Base-by-base conservation (phyloP, 2,329 filamentous ascomycete species). In the Ophiognomonia clavigignenti-juglandacearum region DNA sequence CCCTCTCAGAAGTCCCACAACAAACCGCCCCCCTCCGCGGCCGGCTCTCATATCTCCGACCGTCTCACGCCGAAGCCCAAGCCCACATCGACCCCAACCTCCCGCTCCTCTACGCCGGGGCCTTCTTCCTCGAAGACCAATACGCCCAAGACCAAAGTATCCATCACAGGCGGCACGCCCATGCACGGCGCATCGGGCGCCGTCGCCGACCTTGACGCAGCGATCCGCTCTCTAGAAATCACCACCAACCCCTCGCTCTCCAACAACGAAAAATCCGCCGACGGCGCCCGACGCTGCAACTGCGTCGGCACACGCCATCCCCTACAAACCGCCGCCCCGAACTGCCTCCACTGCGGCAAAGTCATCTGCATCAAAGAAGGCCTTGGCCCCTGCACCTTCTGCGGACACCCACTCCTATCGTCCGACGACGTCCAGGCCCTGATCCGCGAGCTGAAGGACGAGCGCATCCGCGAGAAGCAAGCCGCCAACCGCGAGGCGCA, bases 291-390 rank as follows among this genome's bases (percentile, higher is more conserved):
- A 6, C 82, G 82, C 47, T 98, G 93, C 66, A 86, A 86, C 57
- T 98, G 93, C 64, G 89, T 95, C 59, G 93, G 88, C 0, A 83
- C 86, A 0, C 80, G 88, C 2, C 93, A 98, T 64, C 88, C 92
- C 1, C 77, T 97, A 3, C 85, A 96, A 37, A 81, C 81, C n/a
- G 90, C 92, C 1, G 90, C 91, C 0, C 93, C 93, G 1, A 98
- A 97, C 63, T 98, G 93, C 62, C 70, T 95, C 14, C 84, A 78
- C 37, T 98, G 93, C 59, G 93, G 93, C 50, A 97, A 97, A 64
- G 89, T 98, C 11, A 85, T 97, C 45, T 98, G 93, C 63, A 82
- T 95, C 20, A 91, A 93, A 59, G 91, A 98, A 66, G 93, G 93
- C 0, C 74, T 97, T 1, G 92, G 92, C 0, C 92, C 92, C 0